Percentiles rank a stretch among this genome's conserved stretches.
Conservation (phyloP, 2,329 filamentous ascomycete genomes). For the Colletotrichum tabaci region DNA sequence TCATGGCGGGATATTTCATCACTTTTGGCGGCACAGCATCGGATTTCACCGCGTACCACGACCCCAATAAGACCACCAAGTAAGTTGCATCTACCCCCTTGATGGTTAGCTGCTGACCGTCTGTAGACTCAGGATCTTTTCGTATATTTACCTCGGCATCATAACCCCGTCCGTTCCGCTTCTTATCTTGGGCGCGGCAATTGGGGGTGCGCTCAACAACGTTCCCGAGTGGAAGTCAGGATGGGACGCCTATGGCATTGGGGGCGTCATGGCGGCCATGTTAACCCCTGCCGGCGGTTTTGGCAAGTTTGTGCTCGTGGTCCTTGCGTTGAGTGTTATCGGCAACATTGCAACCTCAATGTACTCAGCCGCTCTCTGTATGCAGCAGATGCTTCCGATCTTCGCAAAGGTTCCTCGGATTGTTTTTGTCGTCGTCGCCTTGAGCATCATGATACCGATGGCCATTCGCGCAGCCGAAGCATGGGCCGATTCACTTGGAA, state of each 20-base stretch:
- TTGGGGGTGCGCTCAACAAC: constrained; percentile 52
- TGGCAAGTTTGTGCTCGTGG: constrained; percentile 55
- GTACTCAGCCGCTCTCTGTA: constrained; percentile 56
- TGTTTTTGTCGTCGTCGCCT: constrained; percentile 57
- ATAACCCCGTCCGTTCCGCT: constrained; percentile 50
- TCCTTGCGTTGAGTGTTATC: constrained; percentile 56
- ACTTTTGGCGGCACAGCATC: constrained; percentile 69
- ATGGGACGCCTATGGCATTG: constrained; percentile 50
- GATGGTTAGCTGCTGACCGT: constrained; percentile 11
- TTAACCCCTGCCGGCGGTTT: constrained; percentile 50
- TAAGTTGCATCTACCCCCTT: constrained; percentile 44
- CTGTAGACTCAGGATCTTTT: constrained; percentile 56
- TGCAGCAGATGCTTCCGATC: constrained; percentile 55
- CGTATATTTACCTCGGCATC: constrained; percentile 68
- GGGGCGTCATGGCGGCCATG: constrained; percentile 52
- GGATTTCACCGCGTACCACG: constrained; percentile 72
- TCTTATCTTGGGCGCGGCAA: constrained; percentile 58
- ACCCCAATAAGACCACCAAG: constrained; percentile 57
- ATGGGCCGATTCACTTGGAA: constrained; percentile 59
- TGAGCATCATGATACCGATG: constrained; percentile 58
- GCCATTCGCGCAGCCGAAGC: constrained; percentile 56
- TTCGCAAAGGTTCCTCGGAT: constrained; percentile 58
- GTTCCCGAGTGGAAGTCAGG: constrained; percentile 49
- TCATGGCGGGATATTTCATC: constrained; percentile 68
- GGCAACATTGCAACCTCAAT: constrained; percentile 56